Evolutionary conservation across 192 early-diverging fungal genomes (phyloP), one percentile per base, ranked within the genome.

Genomic region (Backusella morwellensis): DNA sequence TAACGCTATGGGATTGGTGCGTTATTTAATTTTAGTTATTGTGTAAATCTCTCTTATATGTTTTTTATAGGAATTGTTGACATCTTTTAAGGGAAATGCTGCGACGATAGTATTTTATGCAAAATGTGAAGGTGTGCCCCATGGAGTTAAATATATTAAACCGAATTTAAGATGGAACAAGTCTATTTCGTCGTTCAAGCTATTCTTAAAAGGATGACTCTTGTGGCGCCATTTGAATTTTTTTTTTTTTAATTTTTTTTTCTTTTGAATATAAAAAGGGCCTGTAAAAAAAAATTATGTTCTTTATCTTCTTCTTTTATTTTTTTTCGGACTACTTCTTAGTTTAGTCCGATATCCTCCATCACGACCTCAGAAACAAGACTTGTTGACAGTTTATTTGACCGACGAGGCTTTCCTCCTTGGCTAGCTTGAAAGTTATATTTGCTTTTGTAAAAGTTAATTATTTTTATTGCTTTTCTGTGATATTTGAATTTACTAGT

Each of bases 291-390:
- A 7, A 12, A 38, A 12, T 54, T 35, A 29, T 71, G 23, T 72
- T 59, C 68, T 38, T 34, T 42, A 47, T 36, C 35, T 35, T 54
- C 63, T 47, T 59, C 42, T 59, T 44, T 72, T 59, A 42, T 32
- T 41, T 68, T 54, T 72, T 56, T 68, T 67, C 78, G 73, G 78
- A 70, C 78, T 81, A 73, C 74, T 52, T 70, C 54, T 68, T 34
- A 56, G 71, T 34, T 40, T 70, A 72, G 77, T 81, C 74, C 75
- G 74, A 44, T 72, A 74, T 54, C 71, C 72, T 73, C 80, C 71
- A 79, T 81, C 80, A 75, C 77, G 75, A 36, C 72, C 74, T 75
- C 79, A 77, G 73, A 74, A 82, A 82, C 72, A 77, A 81, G 63
- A 73, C 72, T 73, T 54, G 63, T 77, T 68, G 79, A 82, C 36